A percentile compares a stretch with the other conserved stretches of the same genome.
Evolutionary conservation across 2,329 filamentous ascomycete genomes (phyloP).

Genomic region (Fusarium protoensiforme): DNA sequence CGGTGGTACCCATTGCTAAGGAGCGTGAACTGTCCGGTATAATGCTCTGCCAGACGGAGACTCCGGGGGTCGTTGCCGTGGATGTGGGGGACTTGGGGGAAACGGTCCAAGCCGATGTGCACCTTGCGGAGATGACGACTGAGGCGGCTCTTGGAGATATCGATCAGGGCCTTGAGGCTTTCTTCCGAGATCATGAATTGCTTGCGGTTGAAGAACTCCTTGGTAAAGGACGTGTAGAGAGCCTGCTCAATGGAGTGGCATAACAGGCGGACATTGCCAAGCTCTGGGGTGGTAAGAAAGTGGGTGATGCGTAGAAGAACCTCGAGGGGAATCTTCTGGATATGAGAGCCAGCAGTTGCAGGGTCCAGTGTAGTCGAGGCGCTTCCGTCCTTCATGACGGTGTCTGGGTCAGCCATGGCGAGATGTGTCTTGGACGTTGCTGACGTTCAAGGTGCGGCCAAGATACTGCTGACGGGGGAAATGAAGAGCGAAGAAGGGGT

Average conservation of each 20-base stretch:
- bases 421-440: not conserved
- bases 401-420: conserved; percentile 27
- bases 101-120: conserved; percentile 45
- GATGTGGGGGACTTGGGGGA: conserved; percentile 5
- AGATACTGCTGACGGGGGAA: not conserved
- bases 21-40: conserved; percentile 44
- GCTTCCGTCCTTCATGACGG: conserved; percentile 18
- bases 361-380: not conserved
- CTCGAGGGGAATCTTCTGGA: conserved; percentile 64
- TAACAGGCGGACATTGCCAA: conserved; percentile 64
- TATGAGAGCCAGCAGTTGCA: conserved; percentile 21
- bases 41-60: conserved; percentile 25
- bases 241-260: conserved; percentile 65
- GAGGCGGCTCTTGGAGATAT: conserved; percentile 62
- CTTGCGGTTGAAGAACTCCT: conserved; percentile 73
- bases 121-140: conserved; percentile 52
- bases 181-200: conserved; percentile 72
- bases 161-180: conserved; percentile 65
- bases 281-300: conserved; percentile 65
- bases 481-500: not conserved
- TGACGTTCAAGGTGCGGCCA: not conserved
- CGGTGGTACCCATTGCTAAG: conserved; percentile 58
- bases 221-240: conserved; percentile 66
- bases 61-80: conserved; percentile 21
- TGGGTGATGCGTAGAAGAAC: conserved; percentile 66